These are phyloP conservation scores for Talaromyces sp. DNA, from an alignment of 2,329 filamentous ascomycete genomes.

Conservation along the genomic window DNA sequence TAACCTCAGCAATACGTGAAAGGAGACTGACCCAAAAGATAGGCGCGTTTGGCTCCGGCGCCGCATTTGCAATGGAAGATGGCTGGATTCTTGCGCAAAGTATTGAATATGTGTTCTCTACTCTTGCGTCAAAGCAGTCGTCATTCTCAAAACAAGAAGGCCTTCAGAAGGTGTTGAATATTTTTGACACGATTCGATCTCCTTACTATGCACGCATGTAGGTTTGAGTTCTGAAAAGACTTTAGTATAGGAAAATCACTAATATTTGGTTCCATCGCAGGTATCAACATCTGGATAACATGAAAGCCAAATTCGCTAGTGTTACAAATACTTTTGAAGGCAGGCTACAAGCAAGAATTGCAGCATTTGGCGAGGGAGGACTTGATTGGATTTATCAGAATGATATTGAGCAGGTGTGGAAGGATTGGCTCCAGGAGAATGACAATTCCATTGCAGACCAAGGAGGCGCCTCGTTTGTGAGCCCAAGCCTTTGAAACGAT, in stretches of 20 bases:
- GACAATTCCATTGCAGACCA: background rate
- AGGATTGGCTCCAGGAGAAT: constrained; percentile 16
- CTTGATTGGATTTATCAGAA: constrained; percentile 42
- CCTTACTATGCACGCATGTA: constrained; percentile 41
- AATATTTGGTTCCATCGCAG: background rate
- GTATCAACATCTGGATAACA: constrained; percentile 15
- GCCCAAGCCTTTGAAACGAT: background rate
- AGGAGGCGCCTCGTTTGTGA: background rate
- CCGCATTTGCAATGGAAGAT: constrained; percentile 32
- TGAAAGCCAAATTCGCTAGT: constrained; percentile 18
- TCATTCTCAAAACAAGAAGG: constrained; percentile 17
- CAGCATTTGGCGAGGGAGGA: constrained; percentile 27
- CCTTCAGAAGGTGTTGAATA: constrained; percentile 26
- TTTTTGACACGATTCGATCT: constrained; percentile 38
- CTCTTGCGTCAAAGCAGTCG: background rate
- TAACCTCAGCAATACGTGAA: background rate
- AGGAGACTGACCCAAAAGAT: background rate
- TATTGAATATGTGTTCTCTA: constrained; percentile 22
- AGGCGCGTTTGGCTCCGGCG: constrained; percentile 46
- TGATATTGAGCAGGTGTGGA: constrained; percentile 38
- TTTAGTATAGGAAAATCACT: too few relatives aligned
- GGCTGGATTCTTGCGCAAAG: constrained; percentile 43
- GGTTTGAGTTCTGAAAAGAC: too few relatives aligned
- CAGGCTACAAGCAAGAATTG: constrained; percentile 27
- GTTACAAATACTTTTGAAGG: constrained; percentile 26